Percentiles rank a stretch among this genome's conserved stretches.
Conservation (phyloP, 306 rosid species). For the Morella rubra region DNA sequence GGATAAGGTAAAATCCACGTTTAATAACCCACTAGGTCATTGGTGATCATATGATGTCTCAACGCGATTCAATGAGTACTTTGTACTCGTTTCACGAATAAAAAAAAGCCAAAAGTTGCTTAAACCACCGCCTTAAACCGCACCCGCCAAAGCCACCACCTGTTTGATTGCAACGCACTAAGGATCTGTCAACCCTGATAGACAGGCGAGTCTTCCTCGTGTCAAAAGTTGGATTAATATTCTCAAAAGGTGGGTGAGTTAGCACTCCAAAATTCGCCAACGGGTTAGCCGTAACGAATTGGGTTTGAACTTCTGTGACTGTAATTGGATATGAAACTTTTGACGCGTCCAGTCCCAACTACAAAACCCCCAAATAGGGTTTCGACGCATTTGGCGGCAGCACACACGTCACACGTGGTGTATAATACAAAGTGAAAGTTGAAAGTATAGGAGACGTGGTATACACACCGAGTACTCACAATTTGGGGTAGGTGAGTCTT, state of each 20-base stretch:
- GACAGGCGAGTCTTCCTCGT: background rate
- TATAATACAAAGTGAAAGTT: background rate
- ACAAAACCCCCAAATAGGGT: no score
- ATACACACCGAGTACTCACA: background rate
- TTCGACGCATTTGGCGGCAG: background rate
- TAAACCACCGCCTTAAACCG: constrained; percentile 13
- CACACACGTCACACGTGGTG: background rate
- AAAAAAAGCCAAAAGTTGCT: background rate
- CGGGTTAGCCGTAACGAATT: background rate
- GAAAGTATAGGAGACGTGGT: background rate
- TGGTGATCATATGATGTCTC: no score
- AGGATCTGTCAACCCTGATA: background rate
- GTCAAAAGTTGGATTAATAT: background rate
- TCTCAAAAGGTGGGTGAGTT: background rate
- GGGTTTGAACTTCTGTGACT: background rate
- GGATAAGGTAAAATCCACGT: no score
- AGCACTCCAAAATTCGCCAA: background rate
- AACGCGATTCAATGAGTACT: background rate
- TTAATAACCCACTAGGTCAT: no score
- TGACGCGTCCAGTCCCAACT: background rate
- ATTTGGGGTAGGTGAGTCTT: constrained; percentile 43
- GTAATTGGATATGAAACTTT: background rate
- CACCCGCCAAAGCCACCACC: constrained; percentile 36
- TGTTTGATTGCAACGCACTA: constrained; percentile 56
- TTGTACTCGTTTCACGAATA: background rate